Evolutionary conservation across 495 filamentous ascomycete species (phyloP), one percentile per base, ranked within the genome.

Genomic region (Neurospora sp.): DNA sequence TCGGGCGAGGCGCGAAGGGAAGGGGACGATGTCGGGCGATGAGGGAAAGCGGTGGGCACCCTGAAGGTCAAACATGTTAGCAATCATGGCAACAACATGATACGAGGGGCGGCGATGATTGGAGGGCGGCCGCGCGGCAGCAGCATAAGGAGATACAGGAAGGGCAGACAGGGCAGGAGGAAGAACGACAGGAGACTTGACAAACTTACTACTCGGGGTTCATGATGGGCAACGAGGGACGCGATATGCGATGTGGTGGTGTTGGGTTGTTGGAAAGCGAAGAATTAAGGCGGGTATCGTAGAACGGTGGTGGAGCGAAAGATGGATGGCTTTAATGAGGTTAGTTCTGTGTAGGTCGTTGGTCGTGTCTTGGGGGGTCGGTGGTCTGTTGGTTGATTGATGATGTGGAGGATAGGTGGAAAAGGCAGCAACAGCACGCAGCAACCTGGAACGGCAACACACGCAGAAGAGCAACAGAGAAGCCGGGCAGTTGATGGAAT

Each of bases 141-240:
- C 31, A 54, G 48, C 45, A 5, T 13, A 8, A 21, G 19, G 39
- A 38, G n/a, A 39, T 37, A 31, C 21, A 28, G 54, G 71, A 38
- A 69, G 19, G 38, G 24, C 36, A 28, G 42, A 40, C 21, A 42
- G 76, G 69, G 69, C 70, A 73, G 74, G 70, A 77, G 69, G 69
- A 69, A 59, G 43, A 38, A 74, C 70, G 66, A 76, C 70, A 34
- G 59, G 66, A 62, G 59, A 70, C 72, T 69, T 77, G 73, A 76
- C 78, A 76, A 45, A 90, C 93, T 81, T 89, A 96, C 93, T 89
- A 96, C 93, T 97, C 93, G 81, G 93, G 93, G 88, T 97, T 97
- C 93, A 97, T 97, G 83, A 78, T 93, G 88, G 82, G 78, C 71
- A 75, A 45, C 72, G 48, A 72, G 48, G 70, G 42, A 38, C 24